Conservation (phyloP, 164 flowering plant genomes). For the Buxus sempervirens region DNA sequence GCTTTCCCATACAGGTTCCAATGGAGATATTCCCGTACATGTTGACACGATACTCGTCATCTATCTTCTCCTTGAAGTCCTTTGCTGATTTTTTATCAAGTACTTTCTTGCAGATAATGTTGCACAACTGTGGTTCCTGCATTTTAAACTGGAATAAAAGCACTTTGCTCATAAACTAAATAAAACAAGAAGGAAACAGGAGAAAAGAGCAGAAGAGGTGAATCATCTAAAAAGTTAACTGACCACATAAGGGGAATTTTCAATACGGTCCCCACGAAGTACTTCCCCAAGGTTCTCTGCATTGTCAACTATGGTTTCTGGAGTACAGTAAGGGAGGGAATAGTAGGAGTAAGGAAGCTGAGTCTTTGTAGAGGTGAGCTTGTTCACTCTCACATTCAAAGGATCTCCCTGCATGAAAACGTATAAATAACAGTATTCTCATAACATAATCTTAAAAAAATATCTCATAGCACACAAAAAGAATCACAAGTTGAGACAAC, state of each 20-base stretch:
- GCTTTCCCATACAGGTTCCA: too few species aligned
- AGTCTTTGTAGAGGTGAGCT: constrained; percentile 79
- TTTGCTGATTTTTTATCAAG: constrained; percentile 71
- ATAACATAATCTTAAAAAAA: not conserved
- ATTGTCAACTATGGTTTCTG: constrained; percentile 63
- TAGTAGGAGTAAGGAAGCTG: constrained; percentile 92
- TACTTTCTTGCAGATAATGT: constrained; percentile 43
- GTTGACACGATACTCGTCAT: constrained; percentile 89
- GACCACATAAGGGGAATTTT: constrained; percentile 81
- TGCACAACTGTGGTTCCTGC: constrained; percentile 85
- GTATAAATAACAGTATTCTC: not conserved
- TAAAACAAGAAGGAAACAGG: too few species aligned
- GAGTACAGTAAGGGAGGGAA: constrained; percentile 73
- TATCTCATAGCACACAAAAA: too few species aligned
- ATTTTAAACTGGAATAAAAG: constrained; percentile 95
- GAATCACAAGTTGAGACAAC: too few species aligned
- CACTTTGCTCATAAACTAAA: too few species aligned
- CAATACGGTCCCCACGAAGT: constrained; percentile 97
- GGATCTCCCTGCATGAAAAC: constrained; percentile 59
- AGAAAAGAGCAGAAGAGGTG: constrained; percentile 19
- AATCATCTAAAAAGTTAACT: constrained; percentile 19
- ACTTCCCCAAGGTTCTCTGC: constrained; percentile 99
- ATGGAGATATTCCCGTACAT: too few species aligned
- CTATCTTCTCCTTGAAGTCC: constrained; percentile 83
- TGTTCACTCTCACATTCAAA: constrained; percentile 85